Evolutionary conservation across 2,329 filamentous ascomycete genomes (phyloP).

Genomic region (Oidium heveae): DNA sequence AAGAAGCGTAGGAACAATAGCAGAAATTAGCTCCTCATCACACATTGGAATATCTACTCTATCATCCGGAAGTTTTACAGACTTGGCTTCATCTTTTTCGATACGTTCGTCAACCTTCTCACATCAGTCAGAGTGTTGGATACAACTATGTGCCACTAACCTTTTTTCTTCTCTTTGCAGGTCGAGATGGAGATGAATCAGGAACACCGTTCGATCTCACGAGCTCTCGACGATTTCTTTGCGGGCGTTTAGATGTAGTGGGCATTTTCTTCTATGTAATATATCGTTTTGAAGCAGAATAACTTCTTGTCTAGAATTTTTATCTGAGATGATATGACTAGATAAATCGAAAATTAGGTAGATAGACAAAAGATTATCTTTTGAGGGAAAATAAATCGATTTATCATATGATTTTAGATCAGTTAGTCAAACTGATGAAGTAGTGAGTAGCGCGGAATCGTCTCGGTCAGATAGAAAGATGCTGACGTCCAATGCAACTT

Average conservation of each 20-base stretch:
- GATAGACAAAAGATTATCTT: too few relatives aligned
- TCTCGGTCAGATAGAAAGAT: too few relatives aligned
- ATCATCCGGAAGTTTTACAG: slow-evolving; percentile 18
- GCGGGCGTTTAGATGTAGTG: slow-evolving; percentile 16
- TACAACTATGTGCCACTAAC: slow-evolving; percentile 14
- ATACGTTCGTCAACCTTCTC: slow-evolving; percentile 14
- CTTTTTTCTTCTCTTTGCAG: slow-evolving; percentile 39
- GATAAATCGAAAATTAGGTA: too few relatives aligned
- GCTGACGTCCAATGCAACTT: too few relatives aligned
- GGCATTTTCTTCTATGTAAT: slow-evolving; percentile 12
- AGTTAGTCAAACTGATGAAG: too few relatives aligned
- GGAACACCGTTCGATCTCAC: slow-evolving; percentile 10
- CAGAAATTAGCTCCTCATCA: slow-evolving; percentile 22
- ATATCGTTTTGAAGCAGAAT: too few relatives aligned
- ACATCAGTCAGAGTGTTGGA: slow-evolving; percentile 1
- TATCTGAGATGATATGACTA: too few relatives aligned
- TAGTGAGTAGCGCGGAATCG: too few relatives aligned
- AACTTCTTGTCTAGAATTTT: too few relatives aligned
- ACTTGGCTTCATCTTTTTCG: slow-evolving; percentile 2
- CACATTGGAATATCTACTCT: slow-evolving; percentile 14
- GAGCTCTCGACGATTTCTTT: slow-evolving; percentile 15
- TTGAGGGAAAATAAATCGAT: too few relatives aligned
- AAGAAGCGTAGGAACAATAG: slow-evolving; percentile 8
- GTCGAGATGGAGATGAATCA: slow-evolving; percentile 30
- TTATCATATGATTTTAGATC: too few relatives aligned